Evolutionary conservation across 1,284 basidiomycete genomes (phyloP).

Genomic region (Coriolopsis trogii): DNA sequence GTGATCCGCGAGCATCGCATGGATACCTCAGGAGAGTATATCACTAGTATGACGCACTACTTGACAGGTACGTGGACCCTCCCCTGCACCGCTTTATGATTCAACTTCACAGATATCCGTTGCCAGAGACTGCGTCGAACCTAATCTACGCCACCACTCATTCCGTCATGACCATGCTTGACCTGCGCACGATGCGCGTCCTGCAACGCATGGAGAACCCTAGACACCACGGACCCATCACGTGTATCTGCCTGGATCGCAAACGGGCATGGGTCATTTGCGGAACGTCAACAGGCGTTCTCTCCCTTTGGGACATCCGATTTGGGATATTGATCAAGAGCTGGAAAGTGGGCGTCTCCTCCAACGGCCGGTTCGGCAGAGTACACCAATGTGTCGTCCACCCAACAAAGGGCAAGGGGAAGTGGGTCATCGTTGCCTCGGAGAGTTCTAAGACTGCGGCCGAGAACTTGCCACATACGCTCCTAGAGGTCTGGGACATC

Average conservation of each 20-base stretch:
- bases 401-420: constrained; percentile 84
- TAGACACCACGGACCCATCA: constrained; percentile 84
- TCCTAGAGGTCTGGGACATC: constrained; percentile 83
- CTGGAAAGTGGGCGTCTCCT: constrained; percentile 78
- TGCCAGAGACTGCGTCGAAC: constrained; percentile 68
- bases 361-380: constrained; percentile 51
- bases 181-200: constrained; percentile 84
- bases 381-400: constrained; percentile 80
- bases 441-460: constrained; percentile 39
- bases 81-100: background rate
- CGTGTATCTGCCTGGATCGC: constrained; percentile 81
- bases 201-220: constrained; percentile 83
- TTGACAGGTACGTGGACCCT: constrained; percentile 57
- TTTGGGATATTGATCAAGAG: constrained; percentile 89
- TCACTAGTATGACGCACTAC: constrained; percentile 78
- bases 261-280: constrained; percentile 87
- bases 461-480: constrained; percentile 41
- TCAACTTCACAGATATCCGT: background rate
- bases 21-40: constrained; percentile 71
- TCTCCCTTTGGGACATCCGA: constrained; percentile 93
- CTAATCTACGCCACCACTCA: constrained; percentile 87
- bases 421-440: constrained; percentile 87
- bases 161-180: constrained; percentile 77
- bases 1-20: constrained; percentile 76
- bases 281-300: constrained; percentile 82